These are phyloP conservation scores for Poa pratensis DNA, from an alignment of 176 grass and related monocot species.

Conservation along the genomic window DNA sequence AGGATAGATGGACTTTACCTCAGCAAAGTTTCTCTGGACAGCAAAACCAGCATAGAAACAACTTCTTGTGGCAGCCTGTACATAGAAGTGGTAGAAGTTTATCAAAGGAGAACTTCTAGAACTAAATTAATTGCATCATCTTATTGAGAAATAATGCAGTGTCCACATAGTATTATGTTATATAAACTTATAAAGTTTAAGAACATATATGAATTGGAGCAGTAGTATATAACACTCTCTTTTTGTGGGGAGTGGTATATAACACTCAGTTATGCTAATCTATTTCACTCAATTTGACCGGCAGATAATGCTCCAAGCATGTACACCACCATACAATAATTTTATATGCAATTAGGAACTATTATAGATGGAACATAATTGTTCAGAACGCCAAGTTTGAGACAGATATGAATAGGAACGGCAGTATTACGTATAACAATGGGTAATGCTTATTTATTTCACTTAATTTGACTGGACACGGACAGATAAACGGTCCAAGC, in stretches of 20 bases:
- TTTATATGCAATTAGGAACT: background rate
- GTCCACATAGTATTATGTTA: conserved; percentile 1
- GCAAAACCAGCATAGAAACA: conserved; percentile 99
- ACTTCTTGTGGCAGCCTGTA: conserved; percentile 90
- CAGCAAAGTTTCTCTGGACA: conserved; percentile 92
- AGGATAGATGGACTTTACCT: conserved; percentile 52
- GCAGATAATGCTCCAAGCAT: conserved; percentile 14
- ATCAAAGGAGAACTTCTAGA: conserved; percentile 11
- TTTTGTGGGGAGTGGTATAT: background rate
- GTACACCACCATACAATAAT: background rate
- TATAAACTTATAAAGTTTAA: background rate
- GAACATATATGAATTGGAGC: conserved; percentile 15
- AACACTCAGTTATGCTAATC: background rate
- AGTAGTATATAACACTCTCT: background rate
- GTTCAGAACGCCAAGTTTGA: background rate
- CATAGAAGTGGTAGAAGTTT: conserved; percentile 10
- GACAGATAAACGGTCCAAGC: conserved; percentile 1
- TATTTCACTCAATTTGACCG: background rate
- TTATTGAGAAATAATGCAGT: background rate
- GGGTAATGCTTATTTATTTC: background rate
- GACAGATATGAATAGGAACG: conserved; percentile 2
- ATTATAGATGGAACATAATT: background rate
- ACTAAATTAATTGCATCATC: conserved; percentile 28
- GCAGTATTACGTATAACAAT: background rate
- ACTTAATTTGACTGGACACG: background rate